Base-by-base conservation (phyloP, 1,284 basidiomycete genomes). In the Volvariella surrecta region DNA sequence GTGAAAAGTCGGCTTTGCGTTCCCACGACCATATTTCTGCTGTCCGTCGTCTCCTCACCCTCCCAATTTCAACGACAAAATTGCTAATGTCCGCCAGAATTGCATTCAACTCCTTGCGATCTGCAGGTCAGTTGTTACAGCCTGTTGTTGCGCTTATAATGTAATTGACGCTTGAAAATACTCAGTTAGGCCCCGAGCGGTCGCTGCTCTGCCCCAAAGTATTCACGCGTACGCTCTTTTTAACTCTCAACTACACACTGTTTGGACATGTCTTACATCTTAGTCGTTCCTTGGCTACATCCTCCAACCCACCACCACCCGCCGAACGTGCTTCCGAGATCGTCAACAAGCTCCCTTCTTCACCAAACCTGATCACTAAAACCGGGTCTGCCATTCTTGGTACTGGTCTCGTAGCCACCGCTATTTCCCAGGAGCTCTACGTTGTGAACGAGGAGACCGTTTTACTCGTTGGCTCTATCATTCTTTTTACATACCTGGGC, bases 381-480 rank as follows among this genome's bases (percentile, higher is more conserved):
- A 95, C 89, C 42, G 91, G 92, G 51, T 82, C 88, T 50, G 84
- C 94, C 58, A 74, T 96, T 58, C 81, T 97, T 50, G 91, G 92
- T 58, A 89, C 91, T 32, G 93, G 91, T 60, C 73, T 92, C 49
- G 72, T 86, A 48, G 95, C 94, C 20, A 81, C 92, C 16, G 94
- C 93, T 60, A 94, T 98, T 69, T 96, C 92, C 32, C 89, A 93
- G 64, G 95, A 99, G 71, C 81, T 98, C 46, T 98, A 97, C 64
- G 95, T 99, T 48, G 80, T 95, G 59, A 97, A 97, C 67, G 94
- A 97, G 68, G 93, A 96, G 73, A 83, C 87, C 28, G 80, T 94
- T 48, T 73, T 93, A 32, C 75, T 83, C 32, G 71, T 84, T 43
- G 94, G 89, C 41, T 91, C 89, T 56, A 73, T 89, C 54, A 85